Evolutionary conservation across 495 filamentous ascomycete genomes (phyloP).

Genomic region (Xylaria acuta): DNA sequence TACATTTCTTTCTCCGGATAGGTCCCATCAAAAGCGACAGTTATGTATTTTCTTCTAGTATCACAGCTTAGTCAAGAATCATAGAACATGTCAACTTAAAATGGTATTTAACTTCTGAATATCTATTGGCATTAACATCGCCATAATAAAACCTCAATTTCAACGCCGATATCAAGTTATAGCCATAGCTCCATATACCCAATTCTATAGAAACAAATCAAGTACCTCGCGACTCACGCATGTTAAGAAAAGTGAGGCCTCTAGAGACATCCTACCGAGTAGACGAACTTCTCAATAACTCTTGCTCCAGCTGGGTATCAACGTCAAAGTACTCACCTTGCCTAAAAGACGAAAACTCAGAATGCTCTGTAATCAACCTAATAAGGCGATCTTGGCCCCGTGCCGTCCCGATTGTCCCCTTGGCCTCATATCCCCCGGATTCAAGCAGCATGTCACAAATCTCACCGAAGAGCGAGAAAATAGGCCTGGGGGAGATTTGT

Average conservation of each 20-base stretch:
- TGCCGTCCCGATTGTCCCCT: not conserved
- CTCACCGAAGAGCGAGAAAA: slow-evolving; percentile 1
- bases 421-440: not conserved
- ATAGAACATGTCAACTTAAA: not conserved
- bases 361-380: not conserved
- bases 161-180: not conserved
- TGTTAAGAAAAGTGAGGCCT: not conserved
- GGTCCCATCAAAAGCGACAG: not conserved
- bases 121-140: not conserved
- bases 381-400: not conserved
- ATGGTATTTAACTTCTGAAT: not conserved
- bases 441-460: slow-evolving; percentile 14
- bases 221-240: not conserved
- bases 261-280: not conserved
- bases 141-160: not conserved
- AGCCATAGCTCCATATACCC: not conserved
- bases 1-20: not conserved
- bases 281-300: not conserved
- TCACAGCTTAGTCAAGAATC: not conserved
- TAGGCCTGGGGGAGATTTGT: not conserved
- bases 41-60: not conserved
- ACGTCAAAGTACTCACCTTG: slow-evolving; percentile 19
- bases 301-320: slow-evolving; percentile 6
- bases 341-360: slow-evolving; percentile 13
- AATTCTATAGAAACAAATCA: not conserved